Evolutionary conservation across 2,329 filamentous ascomycete genomes (phyloP).

Genomic region (Colletotrichum gigasporum): DNA sequence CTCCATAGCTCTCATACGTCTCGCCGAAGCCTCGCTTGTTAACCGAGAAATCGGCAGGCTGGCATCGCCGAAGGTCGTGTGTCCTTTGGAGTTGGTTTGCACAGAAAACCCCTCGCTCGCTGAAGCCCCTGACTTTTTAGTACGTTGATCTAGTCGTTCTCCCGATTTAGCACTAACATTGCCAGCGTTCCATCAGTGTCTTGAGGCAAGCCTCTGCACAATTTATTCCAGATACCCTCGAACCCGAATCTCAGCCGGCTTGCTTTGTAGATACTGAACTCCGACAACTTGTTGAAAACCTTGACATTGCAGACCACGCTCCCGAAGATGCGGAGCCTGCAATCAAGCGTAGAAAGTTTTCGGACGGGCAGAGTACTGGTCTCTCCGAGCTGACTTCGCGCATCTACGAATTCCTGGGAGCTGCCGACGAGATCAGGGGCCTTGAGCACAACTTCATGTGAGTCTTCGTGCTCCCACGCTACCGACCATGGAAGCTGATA

Average conservation of each 20-base stretch:
- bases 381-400: constrained; percentile 36
- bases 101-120: constrained; percentile 41
- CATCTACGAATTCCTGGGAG: constrained; percentile 41
- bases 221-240: constrained; percentile 33
- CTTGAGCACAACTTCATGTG: constrained; percentile 56
- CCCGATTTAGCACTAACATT: not conserved
- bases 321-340: constrained; percentile 33
- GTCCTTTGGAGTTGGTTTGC: constrained; percentile 49
- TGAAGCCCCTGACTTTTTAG: constrained; percentile 52
- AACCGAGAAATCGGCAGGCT: constrained; percentile 47
- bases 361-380: constrained; percentile 26
- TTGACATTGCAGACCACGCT: constrained; percentile 32
- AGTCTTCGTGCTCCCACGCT: constrained; percentile 37
- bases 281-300: constrained; percentile 34
- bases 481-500: not conserved
- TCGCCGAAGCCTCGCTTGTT: constrained; percentile 47
- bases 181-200: constrained; percentile 41
- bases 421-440: constrained; percentile 36
- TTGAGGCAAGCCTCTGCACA: constrained; percentile 37
- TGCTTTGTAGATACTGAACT: constrained; percentile 39
- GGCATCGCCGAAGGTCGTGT: constrained; percentile 52
- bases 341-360: constrained; percentile 44
- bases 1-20: constrained; percentile 48
- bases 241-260: constrained; percentile 31
- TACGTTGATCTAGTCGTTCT: constrained; percentile 39